These are phyloP conservation scores for Geoglossum glabrum DNA, from an alignment of 495 filamentous ascomycete species.

Conservation along the genomic window DNA sequence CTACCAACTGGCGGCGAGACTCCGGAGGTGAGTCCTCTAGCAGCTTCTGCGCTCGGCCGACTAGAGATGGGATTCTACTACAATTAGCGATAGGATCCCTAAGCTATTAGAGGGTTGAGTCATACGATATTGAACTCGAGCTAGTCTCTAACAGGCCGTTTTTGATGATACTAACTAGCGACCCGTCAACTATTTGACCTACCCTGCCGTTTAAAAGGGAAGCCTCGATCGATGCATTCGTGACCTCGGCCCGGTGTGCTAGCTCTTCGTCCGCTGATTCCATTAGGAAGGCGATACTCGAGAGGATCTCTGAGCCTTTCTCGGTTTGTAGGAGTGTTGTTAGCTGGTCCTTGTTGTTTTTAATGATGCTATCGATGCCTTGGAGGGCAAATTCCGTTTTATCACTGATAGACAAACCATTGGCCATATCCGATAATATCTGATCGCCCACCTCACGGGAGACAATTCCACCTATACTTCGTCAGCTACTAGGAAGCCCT, in stretches of 20 bases:
- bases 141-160: conserved; percentile 29
- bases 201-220: conserved; percentile 15
- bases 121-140: conserved; percentile 28
- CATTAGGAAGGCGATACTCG: conserved; percentile 33
- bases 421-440: conserved; percentile 12
- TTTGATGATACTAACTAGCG: conserved; percentile 28
- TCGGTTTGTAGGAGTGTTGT: conserved; percentile 14
- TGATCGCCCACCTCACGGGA: neutral
- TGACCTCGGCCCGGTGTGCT: conserved; percentile 25
- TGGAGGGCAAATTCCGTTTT: conserved; percentile 13
- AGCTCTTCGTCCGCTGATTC: conserved; percentile 36
- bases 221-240: conserved; percentile 22
- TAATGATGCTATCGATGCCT: conserved; percentile 17
- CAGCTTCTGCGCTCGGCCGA: conserved; percentile 30
- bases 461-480: neutral
- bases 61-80: conserved; percentile 31
- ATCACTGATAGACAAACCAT: conserved; percentile 15
- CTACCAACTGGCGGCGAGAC: conserved; percentile 16
- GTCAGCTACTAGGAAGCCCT: neutral
- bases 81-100: conserved; percentile 5
- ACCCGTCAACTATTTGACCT: conserved; percentile 15
- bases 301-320: conserved; percentile 32
- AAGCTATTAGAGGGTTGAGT: neutral
- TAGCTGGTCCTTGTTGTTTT: conserved; percentile 13
- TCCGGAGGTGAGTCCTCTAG: conserved; percentile 20